Evolutionary conservation across 176 grass and related monocot genomes (phyloP).

Genomic region (Paspalum notatum): DNA sequence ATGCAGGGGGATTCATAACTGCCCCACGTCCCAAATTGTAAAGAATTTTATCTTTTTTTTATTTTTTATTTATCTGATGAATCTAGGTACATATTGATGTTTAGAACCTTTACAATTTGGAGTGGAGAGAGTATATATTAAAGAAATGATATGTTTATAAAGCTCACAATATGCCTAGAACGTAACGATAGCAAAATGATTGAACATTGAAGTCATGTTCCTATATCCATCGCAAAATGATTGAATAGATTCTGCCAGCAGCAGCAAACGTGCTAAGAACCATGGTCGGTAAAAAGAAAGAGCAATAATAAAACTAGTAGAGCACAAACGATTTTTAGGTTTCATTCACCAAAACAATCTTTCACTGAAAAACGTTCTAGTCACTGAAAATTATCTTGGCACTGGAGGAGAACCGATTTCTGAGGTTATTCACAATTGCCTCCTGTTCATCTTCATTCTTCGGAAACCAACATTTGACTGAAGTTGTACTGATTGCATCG

Average conservation of each 20-base stretch:
- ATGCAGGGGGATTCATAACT: no score
- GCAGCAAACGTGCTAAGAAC: not conserved
- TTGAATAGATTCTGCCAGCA: not conserved
- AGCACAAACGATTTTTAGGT: not conserved
- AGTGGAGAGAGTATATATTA: no score
- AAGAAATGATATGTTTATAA: no score
- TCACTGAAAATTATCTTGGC: conserved; percentile 2
- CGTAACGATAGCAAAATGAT: not conserved
- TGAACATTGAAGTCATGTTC: not conserved
- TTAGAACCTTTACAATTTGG: no score
- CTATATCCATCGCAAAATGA: not conserved
- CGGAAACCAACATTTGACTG: not conserved
- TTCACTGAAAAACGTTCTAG: not conserved
- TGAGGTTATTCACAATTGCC: not conserved
- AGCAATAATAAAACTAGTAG: not conserved
- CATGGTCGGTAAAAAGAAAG: not conserved
- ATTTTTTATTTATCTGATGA: no score
- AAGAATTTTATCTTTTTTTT: no score
- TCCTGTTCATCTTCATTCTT: not conserved
- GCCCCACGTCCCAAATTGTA: no score
- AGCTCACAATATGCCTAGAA: not conserved
- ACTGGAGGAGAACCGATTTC: not conserved
- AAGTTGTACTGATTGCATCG: not conserved
- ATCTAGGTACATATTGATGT: no score
- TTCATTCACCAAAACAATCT: not conserved